These are phyloP conservation scores for Grosmannia huntii DNA, from an alignment of 2,329 filamentous ascomycete genomes.

Conservation along the genomic window DNA sequence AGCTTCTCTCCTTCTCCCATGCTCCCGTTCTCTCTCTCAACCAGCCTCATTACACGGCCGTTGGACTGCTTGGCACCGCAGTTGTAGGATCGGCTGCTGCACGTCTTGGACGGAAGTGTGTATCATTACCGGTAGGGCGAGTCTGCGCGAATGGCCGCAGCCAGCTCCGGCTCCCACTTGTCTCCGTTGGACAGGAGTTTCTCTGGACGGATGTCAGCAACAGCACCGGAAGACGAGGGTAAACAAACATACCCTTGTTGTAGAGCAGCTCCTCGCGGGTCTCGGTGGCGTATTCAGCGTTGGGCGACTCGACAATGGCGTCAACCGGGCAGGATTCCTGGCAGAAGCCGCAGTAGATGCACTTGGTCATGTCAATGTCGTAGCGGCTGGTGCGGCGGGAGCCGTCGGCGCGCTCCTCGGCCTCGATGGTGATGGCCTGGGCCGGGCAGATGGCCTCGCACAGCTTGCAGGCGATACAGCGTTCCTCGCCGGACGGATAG, in stretches of 20 bases:
- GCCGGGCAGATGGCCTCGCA: constrained; percentile 98
- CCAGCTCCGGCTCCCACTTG: constrained; percentile 96
- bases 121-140: constrained; percentile 66
- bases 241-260: constrained; percentile 57
- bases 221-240: background rate
- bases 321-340: constrained; percentile 98
- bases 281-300: constrained; percentile 51
- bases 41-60: background rate
- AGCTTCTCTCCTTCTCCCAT: background rate
- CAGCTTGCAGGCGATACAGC: constrained; percentile 98
- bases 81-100: background rate
- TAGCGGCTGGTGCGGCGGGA: constrained; percentile 92
- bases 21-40: background rate
- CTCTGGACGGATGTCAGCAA: constrained; percentile 30
- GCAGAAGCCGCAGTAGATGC: constrained; percentile 99
- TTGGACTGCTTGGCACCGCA: background rate
- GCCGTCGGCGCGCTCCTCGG: constrained; percentile 92
- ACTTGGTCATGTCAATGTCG: constrained; percentile 99
- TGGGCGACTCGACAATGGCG: constrained; percentile 60
- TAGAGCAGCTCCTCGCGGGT: constrained; percentile 87
- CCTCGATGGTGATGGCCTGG: constrained; percentile 97
- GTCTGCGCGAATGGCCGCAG: constrained; percentile 83
- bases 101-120: no score
- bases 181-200: constrained; percentile 82
- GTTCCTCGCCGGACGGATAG: constrained; percentile 95